phyloP scores from a whole-genome alignment of 805 yeast genomes.

The Jamesozyma hellenica region DNA sequence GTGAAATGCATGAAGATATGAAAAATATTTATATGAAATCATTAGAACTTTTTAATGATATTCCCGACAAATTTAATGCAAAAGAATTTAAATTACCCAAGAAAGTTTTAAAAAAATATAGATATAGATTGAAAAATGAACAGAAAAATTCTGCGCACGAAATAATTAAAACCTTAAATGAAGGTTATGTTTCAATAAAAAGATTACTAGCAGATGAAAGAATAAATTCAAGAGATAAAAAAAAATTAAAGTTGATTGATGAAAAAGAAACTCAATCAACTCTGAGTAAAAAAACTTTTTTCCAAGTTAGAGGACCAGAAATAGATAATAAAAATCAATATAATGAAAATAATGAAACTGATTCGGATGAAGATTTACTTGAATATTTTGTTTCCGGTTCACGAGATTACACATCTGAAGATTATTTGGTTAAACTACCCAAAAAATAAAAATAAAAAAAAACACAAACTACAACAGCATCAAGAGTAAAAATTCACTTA shows the following conservation, averaged over 20 bases:
- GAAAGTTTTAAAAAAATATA: conserved; percentile 16
- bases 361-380: no score
- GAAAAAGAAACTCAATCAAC: conserved; percentile 8
- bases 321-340: conserved; percentile 1
- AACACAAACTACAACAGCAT: no score
- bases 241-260: conserved; percentile 5
- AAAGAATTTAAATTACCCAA: conserved; percentile 20
- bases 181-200: conserved; percentile 11
- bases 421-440: not conserved
- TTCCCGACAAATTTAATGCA: conserved; percentile 19
- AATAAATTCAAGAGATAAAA: conserved; percentile 12
- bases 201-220: conserved; percentile 13
- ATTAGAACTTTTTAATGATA: conserved; percentile 23
- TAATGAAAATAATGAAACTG: no score
- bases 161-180: conserved; percentile 5
- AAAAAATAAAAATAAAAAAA: not conserved
- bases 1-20: conserved; percentile 26
- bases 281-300: conserved; percentile 14
- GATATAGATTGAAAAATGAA: conserved; percentile 2
- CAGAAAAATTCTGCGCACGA: not conserved
- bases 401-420: not conserved
- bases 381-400: not conserved
- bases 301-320: conserved; percentile 11
- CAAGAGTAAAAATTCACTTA: no score
- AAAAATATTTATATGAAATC: conserved; percentile 25